Base-by-base conservation (phyloP, 1,284 basidiomycete species). In the Irpex sp. region DNA sequence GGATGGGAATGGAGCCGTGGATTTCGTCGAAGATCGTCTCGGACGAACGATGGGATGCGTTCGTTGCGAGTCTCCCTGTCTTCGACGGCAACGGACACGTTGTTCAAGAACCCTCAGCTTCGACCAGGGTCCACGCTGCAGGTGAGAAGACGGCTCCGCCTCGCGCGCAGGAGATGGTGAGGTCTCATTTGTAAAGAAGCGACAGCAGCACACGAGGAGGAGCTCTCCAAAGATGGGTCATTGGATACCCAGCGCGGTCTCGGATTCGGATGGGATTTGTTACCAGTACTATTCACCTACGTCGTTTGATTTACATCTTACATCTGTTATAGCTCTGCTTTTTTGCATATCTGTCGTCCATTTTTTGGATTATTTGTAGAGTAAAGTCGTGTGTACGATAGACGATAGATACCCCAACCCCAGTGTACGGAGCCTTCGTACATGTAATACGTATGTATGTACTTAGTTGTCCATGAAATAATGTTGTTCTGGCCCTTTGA, bases 21-120 rank as follows among this genome's bases (percentile, higher is more conserved):
- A 64, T 74, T 44, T 65, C 62, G 15, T 77, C 78, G 31, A 77
- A 78, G 40, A 77, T 80, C 34, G 68, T 75, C 6, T 72, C 72
- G 2, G 76, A 78, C 34, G 72, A 71, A 54, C 65, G 61, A 6
- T 80, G 79, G 79, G 61, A 67, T 2, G 64, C 65, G 11, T 79
- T 75, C 63, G 69, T 77, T 4, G 60, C 56, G 3, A 9, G 13
- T 5, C 55, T 69, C 34, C 37, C 63, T 52, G 48, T 64, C 40
- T 71, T 65, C 64, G 65, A 62, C 15, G 71, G 71, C 15, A 60
- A 68, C 59, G 68, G 65, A 15, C 13, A 52, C n/a, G 49, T 52
- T 34, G 31, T 34, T 6, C 31, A 34, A 34, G 31, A 34, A 34
- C 31, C 31, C 31, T 17, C 49, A 52, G 49, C 31, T 34, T 52